Percentiles rank a stretch among this genome's conserved stretches.
phyloP scores from a whole-genome alignment of 306 rosid species.

The Castanospermum australe region DNA sequence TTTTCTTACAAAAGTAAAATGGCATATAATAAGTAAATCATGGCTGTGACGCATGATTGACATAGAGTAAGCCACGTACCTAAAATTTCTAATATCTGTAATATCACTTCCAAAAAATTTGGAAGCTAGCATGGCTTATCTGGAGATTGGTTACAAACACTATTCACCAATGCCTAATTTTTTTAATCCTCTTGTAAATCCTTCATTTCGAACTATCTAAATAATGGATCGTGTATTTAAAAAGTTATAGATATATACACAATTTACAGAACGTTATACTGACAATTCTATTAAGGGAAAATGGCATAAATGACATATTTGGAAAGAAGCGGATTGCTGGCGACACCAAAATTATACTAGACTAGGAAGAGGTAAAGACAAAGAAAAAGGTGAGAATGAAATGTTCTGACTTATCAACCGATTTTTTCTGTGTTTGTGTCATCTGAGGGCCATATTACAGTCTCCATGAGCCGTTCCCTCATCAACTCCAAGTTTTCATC shows the following conservation, averaged over 20 bases:
- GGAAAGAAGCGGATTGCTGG: constrained; percentile 18
- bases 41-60: background rate
- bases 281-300: constrained; percentile 23
- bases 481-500: constrained; percentile 85
- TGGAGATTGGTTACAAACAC: background rate
- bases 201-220: background rate
- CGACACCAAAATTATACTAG: constrained; percentile 28
- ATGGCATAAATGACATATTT: constrained; percentile 23
- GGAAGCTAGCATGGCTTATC: background rate
- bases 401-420: constrained; percentile 42
- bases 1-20: background rate
- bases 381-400: constrained; percentile 13
- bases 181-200: background rate
- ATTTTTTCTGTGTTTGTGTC: constrained; percentile 88
- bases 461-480: constrained; percentile 90
- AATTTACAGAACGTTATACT: constrained; percentile 31
- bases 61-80: background rate
- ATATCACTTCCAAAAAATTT: background rate
- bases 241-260: constrained; percentile 33
- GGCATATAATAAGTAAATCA: background rate
- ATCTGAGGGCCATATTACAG: constrained; percentile 98
- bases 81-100: background rate
- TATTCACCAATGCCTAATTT: background rate
- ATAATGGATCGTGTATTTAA: constrained; percentile 16
- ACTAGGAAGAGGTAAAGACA: constrained; percentile 33